A percentile compares a stretch with the other conserved stretches of the same genome.
These are phyloP conservation scores for Pythium aquatile DNA, from an alignment of 352 stramenopile genomes.

Conservation along the genomic window DNA sequence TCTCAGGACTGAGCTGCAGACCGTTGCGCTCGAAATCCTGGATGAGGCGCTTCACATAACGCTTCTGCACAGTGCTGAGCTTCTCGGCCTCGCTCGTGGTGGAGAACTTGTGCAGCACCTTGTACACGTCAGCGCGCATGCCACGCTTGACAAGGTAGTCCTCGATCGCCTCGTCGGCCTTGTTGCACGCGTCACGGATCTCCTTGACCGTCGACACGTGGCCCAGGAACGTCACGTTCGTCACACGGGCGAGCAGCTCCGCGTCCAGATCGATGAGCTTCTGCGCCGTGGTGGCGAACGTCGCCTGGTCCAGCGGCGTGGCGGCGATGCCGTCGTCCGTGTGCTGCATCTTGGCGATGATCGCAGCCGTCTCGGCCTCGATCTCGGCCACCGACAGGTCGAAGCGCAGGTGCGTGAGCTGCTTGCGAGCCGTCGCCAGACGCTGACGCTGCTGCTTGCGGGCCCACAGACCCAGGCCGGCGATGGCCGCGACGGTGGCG, in stretches of 20 bases:
- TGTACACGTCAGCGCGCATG: slow-evolving; percentile 87
- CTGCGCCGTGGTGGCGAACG: slow-evolving; percentile 70
- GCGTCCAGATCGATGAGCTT: slow-evolving; percentile 81
- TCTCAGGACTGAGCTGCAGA: slow-evolving; percentile 62
- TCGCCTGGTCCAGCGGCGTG: slow-evolving; percentile 37
- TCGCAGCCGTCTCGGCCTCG: slow-evolving; percentile 56
- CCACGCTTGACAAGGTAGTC: slow-evolving; percentile 71
- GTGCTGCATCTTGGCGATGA: slow-evolving; percentile 66
- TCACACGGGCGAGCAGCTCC: slow-evolving; percentile 82
- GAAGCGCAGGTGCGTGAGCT: slow-evolving; percentile 67
- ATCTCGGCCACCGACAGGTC: slow-evolving; percentile 76
- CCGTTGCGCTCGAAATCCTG: slow-evolving; percentile 88
- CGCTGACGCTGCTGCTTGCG: slow-evolving; percentile 47
- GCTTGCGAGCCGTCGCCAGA: slow-evolving; percentile 40
- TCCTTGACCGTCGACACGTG: slow-evolving; percentile 66
- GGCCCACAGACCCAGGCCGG: slow-evolving; percentile 48
- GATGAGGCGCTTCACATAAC: slow-evolving; percentile 75
- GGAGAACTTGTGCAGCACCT: slow-evolving; percentile 56
- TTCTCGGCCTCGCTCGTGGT: slow-evolving; percentile 42
- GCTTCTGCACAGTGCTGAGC: slow-evolving; percentile 55
- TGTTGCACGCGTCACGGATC: slow-evolving; percentile 78
- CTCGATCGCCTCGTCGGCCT: slow-evolving; percentile 78
- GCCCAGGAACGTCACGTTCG: slow-evolving; percentile 84
- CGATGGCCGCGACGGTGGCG: slow-evolving; percentile 44
- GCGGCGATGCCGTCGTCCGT: slow-evolving; percentile 71